Base-by-base conservation (phyloP, 2,329 filamentous ascomycete genomes). In the Aquanectria penicillioides region DNA sequence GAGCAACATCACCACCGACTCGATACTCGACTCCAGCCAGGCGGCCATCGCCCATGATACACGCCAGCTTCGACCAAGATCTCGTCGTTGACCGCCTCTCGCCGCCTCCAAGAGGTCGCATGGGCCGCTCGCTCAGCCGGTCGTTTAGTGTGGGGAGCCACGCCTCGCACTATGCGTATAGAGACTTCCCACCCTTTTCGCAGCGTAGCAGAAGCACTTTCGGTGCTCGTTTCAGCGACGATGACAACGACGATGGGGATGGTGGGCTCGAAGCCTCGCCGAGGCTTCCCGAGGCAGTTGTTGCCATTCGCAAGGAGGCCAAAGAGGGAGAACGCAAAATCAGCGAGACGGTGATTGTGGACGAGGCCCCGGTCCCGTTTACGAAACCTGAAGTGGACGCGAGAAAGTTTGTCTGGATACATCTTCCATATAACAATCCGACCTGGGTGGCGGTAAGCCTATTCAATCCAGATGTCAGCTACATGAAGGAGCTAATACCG, bases 331-430 rank as follows among this genome's bases (percentile, higher is more conserved):
- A 62, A 4, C 52, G 69, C 10, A 57, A 58, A 20, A 36, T 50
- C 12, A 67, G 63, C 12, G 75, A 74, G 56, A 68, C 69, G 9
- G 72, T 65, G 0, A 60, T 75, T 9, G 65, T 70, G 1, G 73
- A 75, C 11, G 71, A 74, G 13, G 61, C 67, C 8, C 68, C 70
- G 0, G 59, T 68, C 29, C 68, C 72, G 25, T 74, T 78, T 63
- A 54, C 65, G 9, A 75, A 70, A 52, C 76, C 76, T 2, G 68
- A 74, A 33, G 66, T 71, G 3, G 67, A 71, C 29, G 63, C 69
- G 3, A 77, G 81, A 20, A 85, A 81, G 67, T 86, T 86, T 63
- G 80, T 83, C 64, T 87, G 85, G 84, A 79, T 86, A 41, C 84
- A 87, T 69, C 63, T 85, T 15, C 82, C 84, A 0, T 86, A 81